These are phyloP conservation scores for Eutrema salsugineum DNA, from an alignment of 441 rosid genomes.

Conservation along the genomic window DNA sequence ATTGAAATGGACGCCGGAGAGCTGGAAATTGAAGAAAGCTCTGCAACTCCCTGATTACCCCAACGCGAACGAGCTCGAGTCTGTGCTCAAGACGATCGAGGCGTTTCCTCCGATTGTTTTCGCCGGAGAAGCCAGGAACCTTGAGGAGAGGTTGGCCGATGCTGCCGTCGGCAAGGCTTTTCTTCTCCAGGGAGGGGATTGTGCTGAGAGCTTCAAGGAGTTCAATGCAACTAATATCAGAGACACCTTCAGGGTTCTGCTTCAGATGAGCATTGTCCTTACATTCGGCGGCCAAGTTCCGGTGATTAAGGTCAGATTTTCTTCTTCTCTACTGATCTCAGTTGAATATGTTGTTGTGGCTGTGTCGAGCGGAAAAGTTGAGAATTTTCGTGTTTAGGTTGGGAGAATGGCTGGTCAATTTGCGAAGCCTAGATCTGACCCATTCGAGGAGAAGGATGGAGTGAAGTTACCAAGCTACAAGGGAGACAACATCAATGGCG, in stretches of 20 bases:
- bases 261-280: constrained; percentile 75
- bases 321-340: neutral
- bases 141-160: constrained; percentile 69
- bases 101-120: constrained; percentile 76
- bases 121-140: constrained; percentile 75
- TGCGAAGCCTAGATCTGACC: constrained; percentile 76
- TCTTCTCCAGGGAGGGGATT: constrained; percentile 81
- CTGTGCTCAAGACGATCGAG: constrained; percentile 60
- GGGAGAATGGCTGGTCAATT: constrained; percentile 98
- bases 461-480: constrained; percentile 74
- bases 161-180: constrained; percentile 83
- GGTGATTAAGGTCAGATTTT: constrained; percentile 52
- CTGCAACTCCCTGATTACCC: constrained; percentile 80
- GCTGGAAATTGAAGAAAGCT: constrained; percentile 76
- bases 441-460: constrained; percentile 69
- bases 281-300: constrained; percentile 76
- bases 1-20: constrained; percentile 58
- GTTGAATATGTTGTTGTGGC: neutral
- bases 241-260: constrained; percentile 60
- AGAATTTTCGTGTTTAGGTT: constrained; percentile 37
- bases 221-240: constrained; percentile 64
- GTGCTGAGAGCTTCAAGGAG: constrained; percentile 95
- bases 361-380: neutral
- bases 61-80: constrained; percentile 42
- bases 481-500: constrained; percentile 86